Conservation (phyloP, 2,329 filamentous ascomycete species). For the Emericellopsis atlantica region DNA sequence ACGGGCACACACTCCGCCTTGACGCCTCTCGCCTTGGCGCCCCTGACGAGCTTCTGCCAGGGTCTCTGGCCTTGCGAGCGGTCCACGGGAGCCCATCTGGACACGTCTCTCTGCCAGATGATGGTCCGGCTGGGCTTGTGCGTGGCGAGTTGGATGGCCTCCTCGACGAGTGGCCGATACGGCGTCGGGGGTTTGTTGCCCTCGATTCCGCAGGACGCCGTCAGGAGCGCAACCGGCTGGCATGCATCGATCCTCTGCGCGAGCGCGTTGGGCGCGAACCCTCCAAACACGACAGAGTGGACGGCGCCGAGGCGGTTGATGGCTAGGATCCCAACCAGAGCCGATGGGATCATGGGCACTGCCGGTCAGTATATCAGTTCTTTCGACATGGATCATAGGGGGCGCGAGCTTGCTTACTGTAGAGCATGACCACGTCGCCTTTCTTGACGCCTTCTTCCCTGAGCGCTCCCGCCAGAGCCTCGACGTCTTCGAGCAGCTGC, state of each 20-base stretch:
- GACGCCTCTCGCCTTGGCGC: conserved; percentile 52
- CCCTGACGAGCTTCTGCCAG: conserved; percentile 68
- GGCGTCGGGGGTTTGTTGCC: conserved; percentile 65
- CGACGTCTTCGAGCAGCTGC: conserved; percentile 66
- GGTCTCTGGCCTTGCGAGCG: conserved; percentile 58
- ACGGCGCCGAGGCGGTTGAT: conserved; percentile 72
- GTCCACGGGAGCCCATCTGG: conserved; percentile 59
- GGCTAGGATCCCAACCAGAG: conserved; percentile 76
- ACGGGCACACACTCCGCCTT: conserved; percentile 68
- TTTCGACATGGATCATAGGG: not conserved
- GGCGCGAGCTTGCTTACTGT: conserved; percentile 49
- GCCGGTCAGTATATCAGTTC: not conserved
- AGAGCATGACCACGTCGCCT: conserved; percentile 81
- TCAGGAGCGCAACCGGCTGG: conserved; percentile 63
- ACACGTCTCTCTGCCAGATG: conserved; percentile 73
- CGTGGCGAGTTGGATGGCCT: conserved; percentile 51
- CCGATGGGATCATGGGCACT: conserved; percentile 94
- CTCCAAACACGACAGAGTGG: conserved; percentile 87
- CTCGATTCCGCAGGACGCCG: conserved; percentile 86
- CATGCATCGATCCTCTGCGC: conserved; percentile 83
- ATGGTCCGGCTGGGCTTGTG: conserved; percentile 64
- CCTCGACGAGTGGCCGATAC: conserved; percentile 69
- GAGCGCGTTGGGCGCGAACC: conserved; percentile 70
- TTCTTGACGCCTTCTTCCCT: conserved; percentile 69
- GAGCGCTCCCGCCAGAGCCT: conserved; percentile 69